Evolutionary conservation across 805 yeast genomes (phyloP), one percentile per base, ranked within the genome.

Genomic region (Monosporozyma aerobia): DNA sequence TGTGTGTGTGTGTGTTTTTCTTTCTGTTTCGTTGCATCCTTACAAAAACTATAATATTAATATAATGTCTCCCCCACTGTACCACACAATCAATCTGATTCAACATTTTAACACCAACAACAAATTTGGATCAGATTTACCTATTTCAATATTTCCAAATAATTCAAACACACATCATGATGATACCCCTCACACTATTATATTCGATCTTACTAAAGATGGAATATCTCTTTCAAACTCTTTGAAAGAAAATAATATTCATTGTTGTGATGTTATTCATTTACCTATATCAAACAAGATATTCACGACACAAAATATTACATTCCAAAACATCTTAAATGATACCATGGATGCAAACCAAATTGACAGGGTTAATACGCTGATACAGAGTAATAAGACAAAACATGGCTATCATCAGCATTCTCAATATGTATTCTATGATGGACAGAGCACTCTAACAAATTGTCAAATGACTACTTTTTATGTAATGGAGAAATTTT

Each of bases 231-330:
- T 43, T 14, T 30, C 32, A 3, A 25, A 43, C 11, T 25, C 25
- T 6, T 25, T 43, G 9, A 43, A 25, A 3, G 25, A 25, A 23
- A 25, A 5, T 25, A 43, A 43, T 43, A 43, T 25, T 25, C 6
- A 25, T 9, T 19, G 14, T 22, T 9, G 6, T 35, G 23, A 33
- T 14, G n/a, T 47, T 1, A 50, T 63, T 25, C 66, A 63, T 53
- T 48, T 64, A 27, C 58, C 62, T 19, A 57, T 64, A 41, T 65
- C 67, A 7, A 59, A 63, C 19, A 62, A 67, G 1, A 48, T 63
- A 35, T 53, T 64, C 25, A 61, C 59, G 51, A 59, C 67, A 44
- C 60, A 65, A 1, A 59, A 59, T 16, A 60, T 57, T 47, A 58
- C 54, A 44, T 61, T 64, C 46, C 52, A 52, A 11, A 63, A 59